Base-by-base conservation (phyloP, 2,329 filamentous ascomycete species). In the Trichoderma sp. region DNA sequence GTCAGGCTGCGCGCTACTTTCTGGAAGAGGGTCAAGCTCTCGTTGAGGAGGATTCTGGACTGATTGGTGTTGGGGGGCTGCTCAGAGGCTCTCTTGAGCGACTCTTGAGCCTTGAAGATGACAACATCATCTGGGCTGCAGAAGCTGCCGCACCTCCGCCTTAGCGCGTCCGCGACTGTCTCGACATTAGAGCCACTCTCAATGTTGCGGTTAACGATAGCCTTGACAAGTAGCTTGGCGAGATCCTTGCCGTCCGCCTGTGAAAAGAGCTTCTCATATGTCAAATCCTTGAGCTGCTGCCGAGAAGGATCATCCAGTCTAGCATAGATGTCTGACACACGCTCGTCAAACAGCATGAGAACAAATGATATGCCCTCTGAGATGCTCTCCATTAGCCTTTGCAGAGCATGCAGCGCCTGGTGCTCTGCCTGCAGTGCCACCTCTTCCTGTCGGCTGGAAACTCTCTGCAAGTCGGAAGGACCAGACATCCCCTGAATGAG, bases 301-400 rank as follows among this genome's bases (percentile, higher is more conserved):
- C 91, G 91, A 1, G 91, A 87, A 0, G 86, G 83, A 3, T 93
- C 91, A 8, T 94, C 90, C 6, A 99, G 85, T 5, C 93, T 87
- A 6, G 90, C 84, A 75, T 95, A 91, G 61, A 98, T 97, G 73
- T 99, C 95, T 57, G 94, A 90, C 5, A 98, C 91, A 12, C 92
- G 90, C 84, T 99, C 95, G 75, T 98, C 95, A 73, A 98, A 98
- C 1, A 99, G 86, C 79, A 98, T 96, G 26, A 95, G 87, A 4
- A 98, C 94, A 77, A 99, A 99, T 0, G 95, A 97, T 66, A 99
- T 97, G 4, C 96, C 96, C 80, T 99, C 96, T 8, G 96, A 95
- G 51, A 98, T 96, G 80, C 94, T 94, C 70, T 92, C 91, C 81
- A 98, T 93, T 28, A 99, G 86, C 74, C 92, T 91, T 74, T 97